phyloP scores from a whole-genome alignment of 106 monocot species.

The Acorus gramineus region DNA sequence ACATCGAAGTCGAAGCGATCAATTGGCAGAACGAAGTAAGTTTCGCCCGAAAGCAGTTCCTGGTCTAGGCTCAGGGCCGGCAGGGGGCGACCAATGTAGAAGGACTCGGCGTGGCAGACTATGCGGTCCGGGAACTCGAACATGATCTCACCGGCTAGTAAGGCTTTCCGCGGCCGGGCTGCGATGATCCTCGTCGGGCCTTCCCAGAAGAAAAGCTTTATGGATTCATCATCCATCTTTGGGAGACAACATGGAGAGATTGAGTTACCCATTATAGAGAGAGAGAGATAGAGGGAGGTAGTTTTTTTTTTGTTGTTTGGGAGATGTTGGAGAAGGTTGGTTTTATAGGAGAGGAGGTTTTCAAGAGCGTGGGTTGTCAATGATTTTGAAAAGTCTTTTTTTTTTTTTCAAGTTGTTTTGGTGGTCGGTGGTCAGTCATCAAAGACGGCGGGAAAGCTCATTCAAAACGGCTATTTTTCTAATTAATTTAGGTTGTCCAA shows the following conservation, averaged over 20 bases:
- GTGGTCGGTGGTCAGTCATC: too few relatives aligned
- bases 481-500: too few relatives aligned
- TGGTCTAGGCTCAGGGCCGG: constrained; percentile 40
- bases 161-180: background rate
- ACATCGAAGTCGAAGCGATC: constrained; percentile 22
- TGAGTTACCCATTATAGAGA: constrained; percentile 22
- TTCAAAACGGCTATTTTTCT: too few relatives aligned
- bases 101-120: constrained; percentile 59
- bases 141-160: constrained; percentile 37
- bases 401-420: too few relatives aligned
- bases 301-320: too few relatives aligned
- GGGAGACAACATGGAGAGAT: constrained; percentile 11
- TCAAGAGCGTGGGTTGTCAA: too few relatives aligned
- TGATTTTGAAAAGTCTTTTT: too few relatives aligned
- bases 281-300: background rate
- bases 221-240: background rate
- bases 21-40: constrained; percentile 62
- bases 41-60: constrained; percentile 36
- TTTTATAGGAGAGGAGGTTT: too few relatives aligned
- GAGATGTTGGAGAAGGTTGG: too few relatives aligned
- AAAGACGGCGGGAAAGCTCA: too few relatives aligned
- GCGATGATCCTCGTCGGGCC: constrained; percentile 24
- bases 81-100: constrained; percentile 59
- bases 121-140: constrained; percentile 34
- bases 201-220: constrained; percentile 47